A percentile compares a stretch with the other conserved stretches of the same genome.
phyloP scores from a whole-genome alignment of 2,329 filamentous ascomycete genomes.

The Diplodia seriata region DNA sequence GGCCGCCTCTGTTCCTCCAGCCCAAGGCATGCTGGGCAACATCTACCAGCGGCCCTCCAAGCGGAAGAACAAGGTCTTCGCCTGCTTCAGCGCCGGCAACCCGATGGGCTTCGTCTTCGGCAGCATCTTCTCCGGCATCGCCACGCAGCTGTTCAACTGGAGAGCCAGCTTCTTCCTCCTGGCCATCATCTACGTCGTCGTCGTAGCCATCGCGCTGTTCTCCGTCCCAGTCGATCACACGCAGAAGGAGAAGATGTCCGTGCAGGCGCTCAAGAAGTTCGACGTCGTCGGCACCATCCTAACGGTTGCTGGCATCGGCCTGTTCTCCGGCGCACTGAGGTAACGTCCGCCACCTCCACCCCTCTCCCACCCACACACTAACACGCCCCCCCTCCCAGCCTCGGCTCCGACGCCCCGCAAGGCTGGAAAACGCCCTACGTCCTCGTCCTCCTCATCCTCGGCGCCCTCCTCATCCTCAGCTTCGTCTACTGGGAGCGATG shows the following conservation, averaged over 20 bases:
- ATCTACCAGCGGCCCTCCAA: slow-evolving; percentile 67
- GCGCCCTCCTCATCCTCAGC: slow-evolving; percentile 60
- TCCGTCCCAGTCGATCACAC: slow-evolving; percentile 65
- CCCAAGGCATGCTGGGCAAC: slow-evolving; percentile 68
- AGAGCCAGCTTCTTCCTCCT: slow-evolving; percentile 68
- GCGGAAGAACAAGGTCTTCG: slow-evolving; percentile 70
- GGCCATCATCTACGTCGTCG: slow-evolving; percentile 67
- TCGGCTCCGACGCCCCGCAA: slow-evolving; percentile 62
- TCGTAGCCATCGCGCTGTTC: slow-evolving; percentile 65
- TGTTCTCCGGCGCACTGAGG: slow-evolving; percentile 68
- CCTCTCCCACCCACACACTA: background rate
- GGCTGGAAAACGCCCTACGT: slow-evolving; percentile 70
- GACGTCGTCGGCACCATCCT: slow-evolving; percentile 67
- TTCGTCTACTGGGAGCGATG: slow-evolving; percentile 70
- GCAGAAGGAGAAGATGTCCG: slow-evolving; percentile 54
- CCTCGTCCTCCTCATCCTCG: slow-evolving; percentile 67
- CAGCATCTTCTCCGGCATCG: slow-evolving; percentile 67
- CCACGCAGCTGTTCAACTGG: slow-evolving; percentile 68
- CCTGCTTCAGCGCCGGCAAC: slow-evolving; percentile 66
- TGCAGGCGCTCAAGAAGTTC: slow-evolving; percentile 62
- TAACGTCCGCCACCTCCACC: slow-evolving; percentile 44
- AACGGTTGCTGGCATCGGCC: slow-evolving; percentile 69
- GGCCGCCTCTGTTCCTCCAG: slow-evolving; percentile 68
- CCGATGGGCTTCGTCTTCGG: slow-evolving; percentile 64
- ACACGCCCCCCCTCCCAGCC: slow-evolving; percentile 38